Percentiles rank a stretch among this genome's conserved stretches.
phyloP scores from a whole-genome alignment of 495 filamentous ascomycete species.

The Aspergillus incahuasiensis region DNA sequence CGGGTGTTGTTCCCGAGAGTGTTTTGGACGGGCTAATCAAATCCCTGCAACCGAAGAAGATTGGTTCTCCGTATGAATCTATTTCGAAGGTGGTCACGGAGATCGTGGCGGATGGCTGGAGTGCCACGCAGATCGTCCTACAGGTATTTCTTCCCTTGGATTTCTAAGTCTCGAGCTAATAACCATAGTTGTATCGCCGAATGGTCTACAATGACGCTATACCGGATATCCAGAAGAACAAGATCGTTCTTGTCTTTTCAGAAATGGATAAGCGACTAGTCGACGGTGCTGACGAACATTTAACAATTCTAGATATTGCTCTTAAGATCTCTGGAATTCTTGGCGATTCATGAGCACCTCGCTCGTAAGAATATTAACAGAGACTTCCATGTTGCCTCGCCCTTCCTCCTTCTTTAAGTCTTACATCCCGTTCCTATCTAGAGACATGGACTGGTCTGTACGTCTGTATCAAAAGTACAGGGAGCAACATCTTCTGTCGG shows the following conservation, averaged over 20 bases:
- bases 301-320: slow-evolving; percentile 80
- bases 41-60: slow-evolving; percentile 70
- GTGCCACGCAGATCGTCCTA: slow-evolving; percentile 78
- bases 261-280: slow-evolving; percentile 90
- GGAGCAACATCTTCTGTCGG: background rate
- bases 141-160: slow-evolving; percentile 52
- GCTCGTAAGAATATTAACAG: background rate
- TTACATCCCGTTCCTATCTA: too few species aligned
- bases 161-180: background rate
- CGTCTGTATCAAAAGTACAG: background rate
- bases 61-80: slow-evolving; percentile 61
- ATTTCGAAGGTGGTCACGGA: slow-evolving; percentile 76
- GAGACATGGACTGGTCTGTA: too few species aligned
- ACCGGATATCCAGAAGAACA: slow-evolving; percentile 79
- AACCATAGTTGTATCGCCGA: slow-evolving; percentile 70
- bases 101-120: slow-evolving; percentile 97
- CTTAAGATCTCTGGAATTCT: slow-evolving; percentile 76
- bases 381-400: too few species aligned
- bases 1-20: slow-evolving; percentile 78
- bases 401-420: too few species aligned
- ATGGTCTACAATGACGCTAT: slow-evolving; percentile 81
- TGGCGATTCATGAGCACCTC: slow-evolving; percentile 28
- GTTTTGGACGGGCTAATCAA: slow-evolving; percentile 65
- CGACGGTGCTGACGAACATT: slow-evolving; percentile 96
- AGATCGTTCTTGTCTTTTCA: slow-evolving; percentile 83